These are phyloP conservation scores for Orbilia blumenaviensis DNA, from an alignment of 2,329 filamentous ascomycete species.

Conservation along the genomic window DNA sequence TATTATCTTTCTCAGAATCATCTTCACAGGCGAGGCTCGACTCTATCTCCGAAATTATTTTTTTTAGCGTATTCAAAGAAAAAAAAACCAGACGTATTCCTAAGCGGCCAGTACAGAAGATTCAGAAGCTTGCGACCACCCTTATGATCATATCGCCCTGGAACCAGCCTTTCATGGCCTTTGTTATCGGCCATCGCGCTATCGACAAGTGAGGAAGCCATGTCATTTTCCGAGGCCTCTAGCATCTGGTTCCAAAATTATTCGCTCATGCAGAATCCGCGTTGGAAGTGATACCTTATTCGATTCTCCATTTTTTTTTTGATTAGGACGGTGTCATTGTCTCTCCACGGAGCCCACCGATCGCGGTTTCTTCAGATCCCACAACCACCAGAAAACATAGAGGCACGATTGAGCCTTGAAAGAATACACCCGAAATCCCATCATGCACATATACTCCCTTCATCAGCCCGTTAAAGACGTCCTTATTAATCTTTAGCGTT, in stretches of 20 bases:
- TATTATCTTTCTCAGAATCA: neutral
- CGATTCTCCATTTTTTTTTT: conserved; percentile 1
- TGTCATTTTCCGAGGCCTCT: neutral
- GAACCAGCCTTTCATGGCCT: neutral
- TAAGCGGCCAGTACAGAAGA: neutral
- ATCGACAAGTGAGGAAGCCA: neutral
- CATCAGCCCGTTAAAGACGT: neutral
- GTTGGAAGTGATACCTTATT: neutral
- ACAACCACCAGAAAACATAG: conserved; percentile 2
- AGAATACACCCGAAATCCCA: neutral
- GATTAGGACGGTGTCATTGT: no score
- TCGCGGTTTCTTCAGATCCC: neutral
- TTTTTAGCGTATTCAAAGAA: neutral
- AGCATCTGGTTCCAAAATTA: conserved; percentile 8
- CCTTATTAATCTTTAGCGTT: neutral
- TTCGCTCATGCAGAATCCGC: neutral
- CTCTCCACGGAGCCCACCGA: neutral
- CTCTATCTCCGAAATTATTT: neutral
- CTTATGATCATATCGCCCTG: neutral
- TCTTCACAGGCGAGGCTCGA: neutral
- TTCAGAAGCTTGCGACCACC: neutral
- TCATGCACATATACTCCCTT: neutral
- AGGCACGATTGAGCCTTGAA: neutral
- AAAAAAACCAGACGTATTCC: neutral
- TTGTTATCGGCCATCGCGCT: neutral